These are phyloP conservation scores for Epichloe baconii DNA, from an alignment of 2,329 filamentous ascomycete genomes.

Conservation along the genomic window DNA sequence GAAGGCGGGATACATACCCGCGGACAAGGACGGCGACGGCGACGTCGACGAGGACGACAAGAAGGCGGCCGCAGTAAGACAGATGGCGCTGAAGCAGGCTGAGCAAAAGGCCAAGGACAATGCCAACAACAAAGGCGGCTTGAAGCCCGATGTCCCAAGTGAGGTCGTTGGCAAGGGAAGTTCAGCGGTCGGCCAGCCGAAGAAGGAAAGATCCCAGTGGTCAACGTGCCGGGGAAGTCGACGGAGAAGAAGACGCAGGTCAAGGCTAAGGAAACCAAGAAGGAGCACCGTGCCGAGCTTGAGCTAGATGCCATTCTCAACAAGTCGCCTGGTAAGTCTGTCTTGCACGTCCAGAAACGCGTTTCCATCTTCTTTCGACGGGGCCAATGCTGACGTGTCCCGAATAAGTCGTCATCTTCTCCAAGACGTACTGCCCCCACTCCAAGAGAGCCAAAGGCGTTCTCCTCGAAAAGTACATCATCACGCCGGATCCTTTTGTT, in stretches of 20 bases:
- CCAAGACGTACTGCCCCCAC: constrained; percentile 82
- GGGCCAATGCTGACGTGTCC: background rate
- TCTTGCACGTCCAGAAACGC: background rate
- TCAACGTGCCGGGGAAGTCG: background rate
- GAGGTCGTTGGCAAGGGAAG: constrained; percentile 46
- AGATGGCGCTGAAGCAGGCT: constrained; percentile 51
- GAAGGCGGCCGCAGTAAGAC: constrained; percentile 36
- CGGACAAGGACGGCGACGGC: constrained; percentile 41
- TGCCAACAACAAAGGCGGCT: constrained; percentile 20
- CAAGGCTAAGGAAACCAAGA: constrained; percentile 34
- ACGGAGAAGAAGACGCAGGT: constrained; percentile 6
- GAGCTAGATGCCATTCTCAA: constrained; percentile 73
- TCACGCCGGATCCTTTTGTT: constrained; percentile 70
- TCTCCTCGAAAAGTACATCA: constrained; percentile 71
- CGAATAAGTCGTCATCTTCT: constrained; percentile 79
- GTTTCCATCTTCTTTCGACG: background rate
- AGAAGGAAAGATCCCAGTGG: constrained; percentile 17
- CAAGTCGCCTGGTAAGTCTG: constrained; percentile 61
- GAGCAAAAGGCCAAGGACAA: constrained; percentile 57
- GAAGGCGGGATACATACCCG: constrained; percentile 25
- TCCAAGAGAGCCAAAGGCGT: constrained; percentile 77
- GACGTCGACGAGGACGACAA: constrained; percentile 44
- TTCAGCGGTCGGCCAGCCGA: constrained; percentile 38
- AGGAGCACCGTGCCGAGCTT: constrained; percentile 51
- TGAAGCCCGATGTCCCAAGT: constrained; percentile 45